phyloP scores from a whole-genome alignment of 257 asterid species.

The Cinchona pubescens region DNA sequence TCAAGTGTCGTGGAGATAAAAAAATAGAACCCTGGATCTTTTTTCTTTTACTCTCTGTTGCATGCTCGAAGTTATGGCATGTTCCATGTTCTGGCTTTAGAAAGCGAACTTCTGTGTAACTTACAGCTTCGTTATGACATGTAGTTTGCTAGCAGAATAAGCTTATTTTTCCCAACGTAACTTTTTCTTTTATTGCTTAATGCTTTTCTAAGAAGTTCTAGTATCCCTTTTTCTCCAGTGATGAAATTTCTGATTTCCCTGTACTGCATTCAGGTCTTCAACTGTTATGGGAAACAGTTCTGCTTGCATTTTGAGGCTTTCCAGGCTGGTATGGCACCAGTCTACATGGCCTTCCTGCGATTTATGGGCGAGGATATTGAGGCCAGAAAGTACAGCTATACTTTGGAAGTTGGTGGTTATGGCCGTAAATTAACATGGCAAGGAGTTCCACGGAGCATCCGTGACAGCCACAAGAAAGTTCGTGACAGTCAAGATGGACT shows the following conservation, averaged over 20 bases:
- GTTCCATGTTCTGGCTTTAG: background rate
- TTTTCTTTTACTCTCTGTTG: background rate
- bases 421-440: constrained; percentile 79
- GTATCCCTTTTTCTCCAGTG: background rate
- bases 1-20: background rate
- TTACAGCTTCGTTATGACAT: background rate
- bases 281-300: constrained; percentile 70
- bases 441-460: constrained; percentile 86
- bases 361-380: constrained; percentile 85
- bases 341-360: constrained; percentile 79
- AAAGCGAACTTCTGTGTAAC: background rate
- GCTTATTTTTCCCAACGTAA: background rate
- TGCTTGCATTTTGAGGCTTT: constrained; percentile 89
- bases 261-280: constrained; percentile 58
- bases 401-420: constrained; percentile 66
- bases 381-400: constrained; percentile 66
- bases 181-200: background rate
- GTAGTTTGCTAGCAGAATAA: background rate
- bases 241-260: background rate
- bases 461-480: constrained; percentile 66
- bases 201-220: background rate
- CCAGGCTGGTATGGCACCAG: constrained; percentile 64
- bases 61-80: background rate
- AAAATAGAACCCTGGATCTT: background rate
- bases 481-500: constrained; percentile 83